phyloP scores from a whole-genome alignment of 2,329 filamentous ascomycete species.

The Xylaria sp. region DNA sequence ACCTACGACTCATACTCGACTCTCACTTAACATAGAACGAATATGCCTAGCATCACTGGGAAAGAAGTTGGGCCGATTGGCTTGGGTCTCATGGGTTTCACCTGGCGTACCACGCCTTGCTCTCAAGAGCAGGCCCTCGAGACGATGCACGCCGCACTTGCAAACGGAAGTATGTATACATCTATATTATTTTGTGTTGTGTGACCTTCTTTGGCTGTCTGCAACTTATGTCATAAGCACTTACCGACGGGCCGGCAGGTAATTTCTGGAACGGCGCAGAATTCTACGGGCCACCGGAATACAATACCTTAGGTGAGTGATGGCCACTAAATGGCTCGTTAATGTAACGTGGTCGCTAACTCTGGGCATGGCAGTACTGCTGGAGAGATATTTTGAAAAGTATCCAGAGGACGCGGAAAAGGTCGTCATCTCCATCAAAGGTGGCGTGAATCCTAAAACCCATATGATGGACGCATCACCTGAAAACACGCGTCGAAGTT shows the following conservation, averaged over 20 bases:
- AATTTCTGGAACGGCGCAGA: conserved; percentile 65
- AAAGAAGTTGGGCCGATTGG: conserved; percentile 43
- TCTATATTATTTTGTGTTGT: neutral
- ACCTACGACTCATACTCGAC: neutral
- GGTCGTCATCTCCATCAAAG: conserved; percentile 67
- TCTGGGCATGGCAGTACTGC: conserved; percentile 50
- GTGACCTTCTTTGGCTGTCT: neutral
- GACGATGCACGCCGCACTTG: conserved; percentile 59
- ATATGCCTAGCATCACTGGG: conserved; percentile 43
- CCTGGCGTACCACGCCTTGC: conserved; percentile 43
- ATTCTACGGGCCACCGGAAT: conserved; percentile 62
- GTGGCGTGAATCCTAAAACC: conserved; percentile 53
- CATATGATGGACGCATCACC: conserved; percentile 57
- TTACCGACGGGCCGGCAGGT: conserved; percentile 25
- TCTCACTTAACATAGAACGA: neutral
- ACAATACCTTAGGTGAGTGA: conserved; percentile 56
- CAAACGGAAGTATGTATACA: conserved; percentile 40
- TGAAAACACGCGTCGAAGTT: conserved; percentile 58
- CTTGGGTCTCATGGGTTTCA: conserved; percentile 48
- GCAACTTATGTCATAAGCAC: neutral
- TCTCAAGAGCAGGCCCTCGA: conserved; percentile 56
- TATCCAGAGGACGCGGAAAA: conserved; percentile 67
- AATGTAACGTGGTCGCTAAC: neutral
- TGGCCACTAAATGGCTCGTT: too few species aligned
- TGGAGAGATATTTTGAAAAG: conserved; percentile 65